Evolutionary conservation across 768 basidiomycete genomes (phyloP), one percentile per base, ranked within the genome.

Genomic region (Leccinum subgranulosum): DNA sequence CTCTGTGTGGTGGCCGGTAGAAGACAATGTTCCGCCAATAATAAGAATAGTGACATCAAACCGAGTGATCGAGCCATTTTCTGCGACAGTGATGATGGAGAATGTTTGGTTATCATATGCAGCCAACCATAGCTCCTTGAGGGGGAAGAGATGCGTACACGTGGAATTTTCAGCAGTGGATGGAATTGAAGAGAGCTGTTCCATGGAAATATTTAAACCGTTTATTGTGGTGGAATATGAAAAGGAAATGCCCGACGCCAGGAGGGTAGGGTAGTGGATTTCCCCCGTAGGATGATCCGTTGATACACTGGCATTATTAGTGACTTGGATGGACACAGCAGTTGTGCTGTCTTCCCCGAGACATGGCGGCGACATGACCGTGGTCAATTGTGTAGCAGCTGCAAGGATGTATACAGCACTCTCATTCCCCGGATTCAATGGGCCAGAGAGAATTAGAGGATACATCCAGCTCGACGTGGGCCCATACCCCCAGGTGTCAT

Each of bases 121-220:
- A 12, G 33, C 54, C 9, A 49, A 31, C 58, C 51, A 53, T 9
- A 53, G 29, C 3, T 43, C 34, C 5, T 45, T 14, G 17, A 45
- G 39, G 3, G 17, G 25, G 29, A 25, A 7, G 15, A 11, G 17
- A 14, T 12, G 15, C 19, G 39, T 36, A 3, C 56, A 54, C 6
- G 25, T 48, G 19, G 48, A 53, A 25, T 47, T 39, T 29, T 59
- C 57, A 3, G 52, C 56, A 10, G 49, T 53, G 12, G 21, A 9
- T 10, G 60, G 57, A 21, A 54, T 14, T 12, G 56, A 45, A 7
- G 31, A 49, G 6, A 58, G 28, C 5, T 14, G 2, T 17, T 58
- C 53, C 47, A 39, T 46, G 43, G 60, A 60, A 10, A 60, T 19
- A 25, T 53, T 46, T 31, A 54, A 60, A 3, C 53, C 43, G 9